These are phyloP conservation scores for Herpetomonas samuelpessoai DNA, from an alignment of 208 protist genomes.

Conservation along the genomic window DNA sequence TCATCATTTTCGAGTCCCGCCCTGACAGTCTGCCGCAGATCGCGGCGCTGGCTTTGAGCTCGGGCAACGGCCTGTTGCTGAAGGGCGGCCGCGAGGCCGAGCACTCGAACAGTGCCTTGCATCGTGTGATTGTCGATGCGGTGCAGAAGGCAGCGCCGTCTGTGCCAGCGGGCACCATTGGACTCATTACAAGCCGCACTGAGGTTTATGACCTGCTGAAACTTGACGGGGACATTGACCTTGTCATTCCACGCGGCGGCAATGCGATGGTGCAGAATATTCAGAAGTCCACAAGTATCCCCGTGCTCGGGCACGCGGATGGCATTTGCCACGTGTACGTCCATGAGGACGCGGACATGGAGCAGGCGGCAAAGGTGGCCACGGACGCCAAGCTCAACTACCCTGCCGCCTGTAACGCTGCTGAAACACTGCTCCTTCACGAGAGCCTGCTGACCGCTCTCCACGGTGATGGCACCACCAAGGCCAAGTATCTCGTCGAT, in stretches of 20 bases:
- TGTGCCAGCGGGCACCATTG: slow-evolving; percentile 42
- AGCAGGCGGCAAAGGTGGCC: slow-evolving; percentile 50
- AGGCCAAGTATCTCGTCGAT: slow-evolving; percentile 25
- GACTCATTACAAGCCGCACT: slow-evolving; percentile 49
- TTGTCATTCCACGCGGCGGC: slow-evolving; percentile 92
- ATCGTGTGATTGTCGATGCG: slow-evolving; percentile 42
- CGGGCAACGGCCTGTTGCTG: slow-evolving; percentile 88
- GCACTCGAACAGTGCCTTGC: slow-evolving; percentile 52
- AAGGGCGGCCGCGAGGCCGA: slow-evolving; percentile 85
- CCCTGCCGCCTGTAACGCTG: slow-evolving; percentile 93
- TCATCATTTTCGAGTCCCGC: slow-evolving; percentile 93
- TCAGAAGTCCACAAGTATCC: slow-evolving; percentile 82
- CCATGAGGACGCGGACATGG: slow-evolving; percentile 71
- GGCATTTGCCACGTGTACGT: slow-evolving; percentile 95
- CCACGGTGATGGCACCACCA: slow-evolving; percentile 12
- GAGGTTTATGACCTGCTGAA: slow-evolving; percentile 43
- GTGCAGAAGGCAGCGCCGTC: slow-evolving; percentile 28
- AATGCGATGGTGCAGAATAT: slow-evolving; percentile 89
- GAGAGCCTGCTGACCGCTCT: slow-evolving; percentile 15
- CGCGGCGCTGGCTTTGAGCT: slow-evolving; percentile 71
- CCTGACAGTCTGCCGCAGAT: slow-evolving; percentile 89
- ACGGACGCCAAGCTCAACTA: slow-evolving; percentile 93
- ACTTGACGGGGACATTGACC: slow-evolving; percentile 84
- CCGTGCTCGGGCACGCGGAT: slow-evolving; percentile 94
- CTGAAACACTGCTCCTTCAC: slow-evolving; percentile 93